Base-by-base conservation (phyloP, 768 basidiomycete genomes). In the Lepiota brunneoincarnata region DNA sequence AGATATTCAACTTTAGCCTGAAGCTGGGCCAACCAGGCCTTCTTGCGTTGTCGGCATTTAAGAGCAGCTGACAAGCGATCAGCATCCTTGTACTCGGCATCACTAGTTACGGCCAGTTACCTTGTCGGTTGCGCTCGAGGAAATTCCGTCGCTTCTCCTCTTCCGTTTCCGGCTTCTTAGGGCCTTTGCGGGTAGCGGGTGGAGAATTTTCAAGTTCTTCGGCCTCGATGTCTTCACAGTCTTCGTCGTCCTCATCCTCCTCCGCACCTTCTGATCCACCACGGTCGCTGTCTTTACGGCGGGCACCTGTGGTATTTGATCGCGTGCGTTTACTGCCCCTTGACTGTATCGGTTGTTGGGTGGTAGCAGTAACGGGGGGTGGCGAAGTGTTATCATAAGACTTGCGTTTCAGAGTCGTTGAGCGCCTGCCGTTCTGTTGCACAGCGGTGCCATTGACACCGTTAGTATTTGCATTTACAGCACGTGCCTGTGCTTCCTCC, bases 21-120 rank as follows among this genome's bases (percentile, higher is more conserved):
- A 15, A 99, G 78, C 58, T 91, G 87, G 24, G 86, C 80, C 12
- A 98, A 81, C 97, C 97, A 99, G 4, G 93, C 93, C 70, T 99
- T 99, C 73, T 99, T 99, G 55, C 97, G 89, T 67, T 99, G 97
- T 34, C 97, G 93, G 72, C 97, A 99, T 74, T 98, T 98, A 61
- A 98, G 84, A 5, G 97, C 97, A 57, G 97, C 96, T 98, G 1
- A 50, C 10, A 44, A 26, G 34, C 11, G 49, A 34, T 17, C 34
- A 43, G 6, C 40, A 56, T 37, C 15, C 52, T 44, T 26, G 34
- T 14, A 56, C 34, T 42, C 20, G 10, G 24, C 18, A 37, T 38
- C 28, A 23, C 14, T 20, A 54, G 36, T 34, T 52, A 52, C 58
- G 26, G 20, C 2, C 6, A 67, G 76, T 48, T 57, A 98, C 96